Percentiles rank a stretch among this genome's conserved stretches.
These are phyloP conservation scores for Metschnikowia picachoensis DNA, from an alignment of 805 yeast genomes.

Conservation along the genomic window DNA sequence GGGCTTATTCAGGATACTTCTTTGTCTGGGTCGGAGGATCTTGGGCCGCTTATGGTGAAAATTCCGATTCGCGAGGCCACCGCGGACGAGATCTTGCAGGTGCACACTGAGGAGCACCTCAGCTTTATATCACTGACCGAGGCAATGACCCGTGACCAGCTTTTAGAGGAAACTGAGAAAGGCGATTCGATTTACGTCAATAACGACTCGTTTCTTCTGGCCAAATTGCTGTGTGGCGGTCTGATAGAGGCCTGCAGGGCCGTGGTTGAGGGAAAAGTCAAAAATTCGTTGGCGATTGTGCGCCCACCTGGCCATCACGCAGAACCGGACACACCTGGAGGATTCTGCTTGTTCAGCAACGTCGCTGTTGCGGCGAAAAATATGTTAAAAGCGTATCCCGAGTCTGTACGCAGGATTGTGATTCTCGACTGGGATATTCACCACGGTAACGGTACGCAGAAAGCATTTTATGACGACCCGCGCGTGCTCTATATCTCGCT, in stretches of 20 bases:
- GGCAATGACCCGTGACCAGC: slow-evolving; percentile 69
- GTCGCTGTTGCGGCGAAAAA: slow-evolving; percentile 96
- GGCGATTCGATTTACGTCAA: slow-evolving; percentile 96
- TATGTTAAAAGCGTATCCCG: slow-evolving; percentile 79
- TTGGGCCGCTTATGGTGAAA: slow-evolving; percentile 84
- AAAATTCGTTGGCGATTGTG: slow-evolving; percentile 89
- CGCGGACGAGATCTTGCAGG: slow-evolving; percentile 77
- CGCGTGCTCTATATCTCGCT: slow-evolving; percentile 86
- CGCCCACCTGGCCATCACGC: slow-evolving; percentile 99
- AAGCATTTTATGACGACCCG: slow-evolving; percentile 84
- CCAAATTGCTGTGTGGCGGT: slow-evolving; percentile 93
- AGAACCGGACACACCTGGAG: slow-evolving; percentile 96
- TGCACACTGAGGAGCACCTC: slow-evolving; percentile 80
- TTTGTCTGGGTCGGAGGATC: slow-evolving; percentile 64
- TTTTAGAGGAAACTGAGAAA: slow-evolving; percentile 77
- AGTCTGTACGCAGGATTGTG: slow-evolving; percentile 76
- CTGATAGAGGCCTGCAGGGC: slow-evolving; percentile 95
- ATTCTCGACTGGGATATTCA: slow-evolving; percentile 98
- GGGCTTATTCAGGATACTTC: slow-evolving; percentile 82
- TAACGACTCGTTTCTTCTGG: slow-evolving; percentile 82
- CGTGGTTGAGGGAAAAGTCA: slow-evolving; percentile 87
- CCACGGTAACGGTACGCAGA: slow-evolving; percentile 98
- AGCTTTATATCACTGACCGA: slow-evolving; percentile 72
- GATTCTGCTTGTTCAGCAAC: slow-evolving; percentile 92
- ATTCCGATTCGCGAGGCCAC: slow-evolving; percentile 90